Base-by-base conservation (phyloP, 345 rosid species). In the Mangifera indica region DNA sequence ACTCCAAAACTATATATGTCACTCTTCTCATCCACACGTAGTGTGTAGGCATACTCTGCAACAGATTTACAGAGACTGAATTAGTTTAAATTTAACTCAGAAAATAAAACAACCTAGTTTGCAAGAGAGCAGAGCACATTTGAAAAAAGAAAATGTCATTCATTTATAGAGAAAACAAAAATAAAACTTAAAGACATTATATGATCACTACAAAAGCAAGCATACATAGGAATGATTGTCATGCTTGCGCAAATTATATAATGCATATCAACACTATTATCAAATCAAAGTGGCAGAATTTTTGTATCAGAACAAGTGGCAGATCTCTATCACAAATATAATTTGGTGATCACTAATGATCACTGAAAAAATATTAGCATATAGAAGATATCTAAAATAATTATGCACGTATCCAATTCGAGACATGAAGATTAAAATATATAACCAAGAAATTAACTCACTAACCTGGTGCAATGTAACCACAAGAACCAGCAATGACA, bases 401-500 rank as follows among this genome's bases (percentile, higher is more conserved):
- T 56, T 5, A 24, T 11, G 24, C 7, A 24, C 26, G 40, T 10
- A 4, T 40, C 12, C 3, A 51, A 49, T 49, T 26, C 17, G 26
- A 11, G 46, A 25, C 14, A 20, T 13, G 48, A 48, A 37, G 34
- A 51, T 70, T 11, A 18, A 6, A 37, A 7, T 37, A 37, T 37
- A 1, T 37, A 37, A 37, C 42, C 42, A 8, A 37, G 42, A 37
- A 0, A 37, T 37, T 37, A 0, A 37, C 42, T 49, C 22, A 76
- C 97, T 72, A 77, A 93, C 99, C 99, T 81, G 99, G 99, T 42
- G 99, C 99, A 68, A 96, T 96, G 81, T 96, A 96, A 66, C 99
- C 99, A 66, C 98, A 91, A 52, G 99, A 96, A 13, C 99, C 99
- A 18, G 99, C 98, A 57, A 96, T 89, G 17, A 85, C 87, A 13